phyloP scores from a whole-genome alignment of 2,329 filamentous ascomycete genomes.

The Scedosporium dehoogii region DNA sequence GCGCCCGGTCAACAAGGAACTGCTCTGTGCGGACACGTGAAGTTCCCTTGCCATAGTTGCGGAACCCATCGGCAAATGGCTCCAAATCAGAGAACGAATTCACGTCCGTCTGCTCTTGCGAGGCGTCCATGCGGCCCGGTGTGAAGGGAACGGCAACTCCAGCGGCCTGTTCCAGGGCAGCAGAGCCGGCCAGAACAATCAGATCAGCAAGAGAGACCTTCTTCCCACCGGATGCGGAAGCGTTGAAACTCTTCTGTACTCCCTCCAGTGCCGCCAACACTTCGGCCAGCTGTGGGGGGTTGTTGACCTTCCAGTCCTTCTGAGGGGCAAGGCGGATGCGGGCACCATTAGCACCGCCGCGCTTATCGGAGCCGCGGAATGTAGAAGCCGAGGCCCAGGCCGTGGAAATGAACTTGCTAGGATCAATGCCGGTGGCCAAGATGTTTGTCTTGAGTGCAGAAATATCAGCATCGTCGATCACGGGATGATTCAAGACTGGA shows the following conservation, averaged over 20 bases:
- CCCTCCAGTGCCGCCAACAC: slow-evolving; percentile 52
- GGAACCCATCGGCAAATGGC: slow-evolving; percentile 66
- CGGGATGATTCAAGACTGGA: slow-evolving; percentile 44
- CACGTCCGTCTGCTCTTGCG: slow-evolving; percentile 61
- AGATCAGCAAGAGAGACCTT: slow-evolving; percentile 70
- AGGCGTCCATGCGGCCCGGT: slow-evolving; percentile 62
- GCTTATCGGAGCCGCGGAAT: slow-evolving; percentile 70
- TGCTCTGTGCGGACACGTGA: slow-evolving; percentile 55
- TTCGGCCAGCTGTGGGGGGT: slow-evolving; percentile 54
- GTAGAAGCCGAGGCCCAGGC: slow-evolving; percentile 64
- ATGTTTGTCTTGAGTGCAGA: slow-evolving; percentile 59
- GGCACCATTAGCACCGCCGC: slow-evolving; percentile 70
- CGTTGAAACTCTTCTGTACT: slow-evolving; percentile 59
- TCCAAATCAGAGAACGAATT: slow-evolving; percentile 56
- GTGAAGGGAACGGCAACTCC: slow-evolving; percentile 58
- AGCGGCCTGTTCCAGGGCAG: slow-evolving; percentile 64
- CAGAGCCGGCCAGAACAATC: slow-evolving; percentile 63
- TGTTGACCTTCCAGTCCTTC: slow-evolving; percentile 65
- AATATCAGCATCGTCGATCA: slow-evolving; percentile 54
- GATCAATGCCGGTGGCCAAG: slow-evolving; percentile 49
- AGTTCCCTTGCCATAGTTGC: slow-evolving; percentile 61
- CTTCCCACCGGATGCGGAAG: slow-evolving; percentile 48
- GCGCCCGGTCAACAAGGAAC: slow-evolving; percentile 60
- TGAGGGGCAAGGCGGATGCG: slow-evolving; percentile 67
- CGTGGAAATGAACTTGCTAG: slow-evolving; percentile 51